Conservation (phyloP, 306 rosid genomes). For the Fragaria nilgerrensis region DNA sequence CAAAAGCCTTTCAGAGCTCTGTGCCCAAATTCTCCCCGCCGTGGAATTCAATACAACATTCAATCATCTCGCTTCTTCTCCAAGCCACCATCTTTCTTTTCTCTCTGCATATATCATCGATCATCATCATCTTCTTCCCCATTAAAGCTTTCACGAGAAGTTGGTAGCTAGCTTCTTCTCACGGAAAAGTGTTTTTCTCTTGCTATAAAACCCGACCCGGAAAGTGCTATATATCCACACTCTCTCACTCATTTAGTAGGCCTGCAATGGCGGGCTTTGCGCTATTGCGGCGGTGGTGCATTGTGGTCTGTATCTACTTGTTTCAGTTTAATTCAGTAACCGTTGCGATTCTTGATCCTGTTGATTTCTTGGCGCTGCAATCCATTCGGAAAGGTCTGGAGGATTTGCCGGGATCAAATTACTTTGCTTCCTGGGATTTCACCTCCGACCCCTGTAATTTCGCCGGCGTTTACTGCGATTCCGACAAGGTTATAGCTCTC, state of each 20-base stretch:
- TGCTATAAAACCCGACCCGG: slow-evolving; percentile 31
- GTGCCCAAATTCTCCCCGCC: not conserved
- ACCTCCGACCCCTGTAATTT: slow-evolving; percentile 91
- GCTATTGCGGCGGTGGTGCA: not conserved
- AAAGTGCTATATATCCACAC: too few relatives aligned
- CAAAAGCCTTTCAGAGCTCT: slow-evolving; percentile 10
- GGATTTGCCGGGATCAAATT: slow-evolving; percentile 82
- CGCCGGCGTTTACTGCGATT: slow-evolving; percentile 84
- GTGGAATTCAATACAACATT: slow-evolving; percentile 15
- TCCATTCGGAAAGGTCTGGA: slow-evolving; percentile 64
- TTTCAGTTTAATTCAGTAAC: slow-evolving; percentile 25
- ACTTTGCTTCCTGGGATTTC: slow-evolving; percentile 92
- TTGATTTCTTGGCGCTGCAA: slow-evolving; percentile 87
- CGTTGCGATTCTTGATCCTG: slow-evolving; percentile 73
- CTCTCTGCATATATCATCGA: slow-evolving; percentile 5
- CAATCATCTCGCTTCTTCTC: slow-evolving; percentile 52
- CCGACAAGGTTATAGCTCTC: slow-evolving; percentile 74
- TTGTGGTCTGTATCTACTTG: slow-evolving; percentile 30
- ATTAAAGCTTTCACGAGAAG: slow-evolving; percentile 63
- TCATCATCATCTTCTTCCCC: slow-evolving; percentile 23
- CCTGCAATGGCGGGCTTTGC: slow-evolving; percentile 43
- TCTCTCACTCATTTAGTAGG: too few relatives aligned
- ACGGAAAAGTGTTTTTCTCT: slow-evolving; percentile 30
- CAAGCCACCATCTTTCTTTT: slow-evolving; percentile 36
- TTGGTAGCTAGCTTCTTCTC: slow-evolving; percentile 27